These are phyloP conservation scores for Artemisia tridentata DNA, from an alignment of 129 eudicot species.

Conservation along the genomic window DNA sequence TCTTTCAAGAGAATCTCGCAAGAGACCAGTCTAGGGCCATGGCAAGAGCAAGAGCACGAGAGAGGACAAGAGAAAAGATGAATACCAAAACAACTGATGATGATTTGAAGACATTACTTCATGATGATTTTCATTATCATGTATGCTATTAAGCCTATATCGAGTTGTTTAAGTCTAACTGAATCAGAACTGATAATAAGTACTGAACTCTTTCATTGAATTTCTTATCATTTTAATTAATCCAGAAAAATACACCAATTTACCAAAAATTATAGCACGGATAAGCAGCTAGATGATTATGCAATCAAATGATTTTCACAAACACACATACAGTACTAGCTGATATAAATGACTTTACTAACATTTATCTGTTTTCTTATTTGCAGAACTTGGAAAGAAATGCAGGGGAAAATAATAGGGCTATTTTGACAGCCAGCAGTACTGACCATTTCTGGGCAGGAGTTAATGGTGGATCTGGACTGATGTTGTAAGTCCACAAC, in stretches of 20 bases:
- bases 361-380: background rate
- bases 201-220: background rate
- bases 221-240: background rate
- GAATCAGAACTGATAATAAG: background rate
- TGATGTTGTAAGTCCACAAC: constrained; percentile 20
- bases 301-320: background rate
- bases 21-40: constrained; percentile 54
- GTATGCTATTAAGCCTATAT: constrained; percentile 8
- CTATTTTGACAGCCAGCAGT: constrained; percentile 9
- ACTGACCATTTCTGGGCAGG: constrained; percentile 3
- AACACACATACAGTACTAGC: background rate
- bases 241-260: background rate
- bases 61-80: constrained; percentile 62
- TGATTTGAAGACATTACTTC: constrained; percentile 11
- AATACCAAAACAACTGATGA: constrained; percentile 22
- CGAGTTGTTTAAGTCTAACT: too few species aligned
- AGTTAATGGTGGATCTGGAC: constrained; percentile 3
- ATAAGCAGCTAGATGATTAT: constrained; percentile 8
- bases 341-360: constrained; percentile 1
- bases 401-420: constrained; percentile 13
- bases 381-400: constrained; percentile 8
- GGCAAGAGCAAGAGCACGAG: constrained; percentile 84
- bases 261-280: background rate
- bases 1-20: constrained; percentile 19
- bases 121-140: constrained; percentile 11